These are phyloP conservation scores for Zelopaecilomyces penicillatus DNA, from an alignment of 2,329 filamentous ascomycete species.

Conservation along the genomic window DNA sequence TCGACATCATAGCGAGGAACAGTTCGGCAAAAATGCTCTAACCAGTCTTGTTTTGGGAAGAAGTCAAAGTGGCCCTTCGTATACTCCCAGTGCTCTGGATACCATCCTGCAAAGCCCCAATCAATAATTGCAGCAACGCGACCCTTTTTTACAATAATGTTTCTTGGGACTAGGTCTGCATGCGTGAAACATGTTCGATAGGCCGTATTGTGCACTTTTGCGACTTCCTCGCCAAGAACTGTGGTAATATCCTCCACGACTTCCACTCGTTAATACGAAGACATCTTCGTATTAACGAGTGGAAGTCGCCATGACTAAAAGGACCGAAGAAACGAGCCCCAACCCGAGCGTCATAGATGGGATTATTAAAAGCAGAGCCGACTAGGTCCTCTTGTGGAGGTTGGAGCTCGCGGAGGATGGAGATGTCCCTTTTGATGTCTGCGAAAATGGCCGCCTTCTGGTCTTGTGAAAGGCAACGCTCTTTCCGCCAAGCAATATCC, in stretches of 20 bases:
- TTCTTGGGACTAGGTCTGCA: conserved; percentile 17
- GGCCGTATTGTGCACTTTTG: conserved; percentile 13
- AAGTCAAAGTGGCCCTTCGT: conserved; percentile 3
- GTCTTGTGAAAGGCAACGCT: too few species aligned
- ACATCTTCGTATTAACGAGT: conserved; percentile 15
- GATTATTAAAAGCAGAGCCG: conserved; percentile 18
- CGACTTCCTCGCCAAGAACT: conserved; percentile 16
- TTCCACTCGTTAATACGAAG: too few species aligned
- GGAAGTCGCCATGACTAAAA: conserved; percentile 17
- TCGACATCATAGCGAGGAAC: conserved; percentile 17
- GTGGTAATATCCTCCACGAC: conserved; percentile 16
- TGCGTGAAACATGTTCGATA: conserved; percentile 20
- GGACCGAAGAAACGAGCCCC: conserved; percentile 19
- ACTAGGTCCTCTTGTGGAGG: conserved; percentile 10
- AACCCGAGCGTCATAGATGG: conserved; percentile 17
- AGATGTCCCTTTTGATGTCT: too few species aligned
- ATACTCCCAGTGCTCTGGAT: conserved; percentile 26
- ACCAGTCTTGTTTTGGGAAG: conserved; percentile 16
- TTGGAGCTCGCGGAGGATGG: too few species aligned
- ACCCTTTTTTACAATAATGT: conserved; percentile 19
- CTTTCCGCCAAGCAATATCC: too few species aligned
- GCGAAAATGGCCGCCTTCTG: too few species aligned
- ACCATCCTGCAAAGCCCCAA: conserved; percentile 26
- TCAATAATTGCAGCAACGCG: conserved; percentile 22
- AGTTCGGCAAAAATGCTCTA: conserved; percentile 12